Conservation (phyloP, 2,329 filamentous ascomycete species). For the Fusarium agapanthi region DNA sequence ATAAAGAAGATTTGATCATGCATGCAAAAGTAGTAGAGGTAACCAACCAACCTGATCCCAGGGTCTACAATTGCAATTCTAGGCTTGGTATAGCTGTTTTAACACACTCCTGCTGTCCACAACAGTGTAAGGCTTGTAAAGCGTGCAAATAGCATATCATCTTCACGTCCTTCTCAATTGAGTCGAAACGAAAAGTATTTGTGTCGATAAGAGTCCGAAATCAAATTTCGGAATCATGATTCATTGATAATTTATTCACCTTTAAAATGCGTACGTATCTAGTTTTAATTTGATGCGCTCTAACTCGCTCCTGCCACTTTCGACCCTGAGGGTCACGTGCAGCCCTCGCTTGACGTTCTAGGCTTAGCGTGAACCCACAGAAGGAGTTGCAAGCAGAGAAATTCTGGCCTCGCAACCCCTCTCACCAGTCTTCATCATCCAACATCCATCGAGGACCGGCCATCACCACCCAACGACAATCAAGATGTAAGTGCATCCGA, state of each 20-base stretch:
- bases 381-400: constrained; percentile 50
- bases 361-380: constrained; percentile 50
- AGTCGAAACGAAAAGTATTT: not conserved
- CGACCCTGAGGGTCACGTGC: not conserved
- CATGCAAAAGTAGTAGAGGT: not conserved
- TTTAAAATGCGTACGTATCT: too few relatives aligned
- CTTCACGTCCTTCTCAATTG: not conserved
- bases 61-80: not conserved
- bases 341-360: constrained; percentile 53
- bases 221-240: not conserved
- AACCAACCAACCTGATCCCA: not conserved
- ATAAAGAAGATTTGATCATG: not conserved
- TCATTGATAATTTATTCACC: not conserved
- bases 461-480: constrained; percentile 53
- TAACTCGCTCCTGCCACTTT: not conserved
- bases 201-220: not conserved
- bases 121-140: not conserved
- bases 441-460: constrained; percentile 52
- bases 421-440: constrained; percentile 49
- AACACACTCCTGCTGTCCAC: not conserved
- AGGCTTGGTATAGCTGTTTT: not conserved
- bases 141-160: not conserved
- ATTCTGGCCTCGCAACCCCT: constrained; percentile 53
- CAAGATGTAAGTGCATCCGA: constrained; percentile 54
- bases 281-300: not conserved